A percentile compares a stretch with the other conserved stretches of the same genome.
phyloP scores from a whole-genome alignment of 129 eudicot genomes.

The Glebionis coronaria region DNA sequence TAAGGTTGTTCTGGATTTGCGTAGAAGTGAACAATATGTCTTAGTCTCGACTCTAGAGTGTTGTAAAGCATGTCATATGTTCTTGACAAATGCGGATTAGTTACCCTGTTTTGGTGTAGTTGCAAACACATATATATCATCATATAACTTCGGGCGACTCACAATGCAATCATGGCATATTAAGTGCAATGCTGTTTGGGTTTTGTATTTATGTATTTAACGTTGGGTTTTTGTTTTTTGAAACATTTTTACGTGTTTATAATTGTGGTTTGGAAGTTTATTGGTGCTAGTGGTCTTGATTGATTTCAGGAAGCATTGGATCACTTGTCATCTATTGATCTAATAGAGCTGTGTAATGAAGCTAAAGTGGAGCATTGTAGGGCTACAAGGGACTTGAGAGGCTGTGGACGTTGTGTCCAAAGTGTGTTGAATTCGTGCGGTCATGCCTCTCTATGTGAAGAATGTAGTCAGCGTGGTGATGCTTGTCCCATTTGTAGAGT shows the following conservation, averaged over 20 bases:
- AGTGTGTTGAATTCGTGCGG: slow-evolving; percentile 78
- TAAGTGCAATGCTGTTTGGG: too few species aligned
- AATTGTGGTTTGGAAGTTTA: slow-evolving; percentile 7
- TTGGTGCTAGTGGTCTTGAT: slow-evolving; percentile 15
- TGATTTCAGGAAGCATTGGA: slow-evolving; percentile 69
- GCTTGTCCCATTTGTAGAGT: slow-evolving; percentile 84
- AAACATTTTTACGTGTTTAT: not conserved
- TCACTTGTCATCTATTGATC: slow-evolving; percentile 81
- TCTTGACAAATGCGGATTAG: too few species aligned
- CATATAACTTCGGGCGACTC: too few species aligned
- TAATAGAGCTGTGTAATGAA: slow-evolving; percentile 78
- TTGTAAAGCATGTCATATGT: too few species aligned
- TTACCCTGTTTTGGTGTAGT: too few species aligned
- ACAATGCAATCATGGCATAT: too few species aligned
- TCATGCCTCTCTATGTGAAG: slow-evolving; percentile 93
- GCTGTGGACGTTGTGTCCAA: slow-evolving; percentile 84
- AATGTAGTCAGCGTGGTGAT: slow-evolving; percentile 92
- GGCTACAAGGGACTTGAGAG: slow-evolving; percentile 93
- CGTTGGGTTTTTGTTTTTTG: too few species aligned
- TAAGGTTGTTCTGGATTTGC: too few species aligned
- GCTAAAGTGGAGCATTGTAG: slow-evolving; percentile 95
- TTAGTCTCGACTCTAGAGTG: too few species aligned
- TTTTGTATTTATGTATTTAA: too few species aligned
- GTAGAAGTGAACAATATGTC: too few species aligned
- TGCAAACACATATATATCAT: too few species aligned